Evolutionary conservation across 345 rosid genomes (phyloP).

Genomic region (Arabidopsis thaliana): TAIR10.1 NC_003071.7:14586001-14586500

Average conservation of each 20-base stretch:
- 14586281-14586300: neutral
- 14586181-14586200: slow-evolving; percentile 16
- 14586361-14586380: neutral
- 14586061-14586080: slow-evolving; percentile 10
- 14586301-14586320: neutral
- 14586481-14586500: neutral
- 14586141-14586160: slow-evolving; percentile 35
- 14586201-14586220: slow-evolving; percentile 33
- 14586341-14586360: too few relatives aligned
- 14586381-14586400: neutral
- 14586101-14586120: neutral
- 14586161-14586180: slow-evolving; percentile 35
- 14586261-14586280: neutral
- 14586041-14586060: neutral
- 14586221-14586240: neutral
- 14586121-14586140: slow-evolving; percentile 3
- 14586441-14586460: neutral
- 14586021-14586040: slow-evolving; percentile 45
- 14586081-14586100: neutral
- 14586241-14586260: neutral
- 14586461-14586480: neutral
- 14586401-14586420: neutral
- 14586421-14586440: too few relatives aligned
- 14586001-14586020: slow-evolving; percentile 45
- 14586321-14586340: too few relatives aligned